Conservation (phyloP, 176 grass and related monocot genomes). For the Carex cristatella region DNA sequence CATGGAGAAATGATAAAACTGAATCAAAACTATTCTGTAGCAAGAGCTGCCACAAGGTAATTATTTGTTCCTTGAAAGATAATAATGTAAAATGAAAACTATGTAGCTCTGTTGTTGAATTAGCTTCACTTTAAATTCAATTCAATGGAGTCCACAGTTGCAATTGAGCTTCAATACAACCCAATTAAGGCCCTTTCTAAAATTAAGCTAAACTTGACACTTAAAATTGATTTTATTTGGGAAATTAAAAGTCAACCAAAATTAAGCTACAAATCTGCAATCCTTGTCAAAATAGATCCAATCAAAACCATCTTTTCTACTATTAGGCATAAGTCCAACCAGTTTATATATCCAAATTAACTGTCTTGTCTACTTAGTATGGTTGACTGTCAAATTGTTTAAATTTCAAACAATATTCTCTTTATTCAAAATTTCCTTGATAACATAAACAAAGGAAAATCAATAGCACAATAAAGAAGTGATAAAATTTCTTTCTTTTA, state of each 20-base stretch:
- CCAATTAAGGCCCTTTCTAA: not conserved
- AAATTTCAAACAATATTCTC: not conserved
- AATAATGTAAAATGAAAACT: not conserved
- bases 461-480: not conserved
- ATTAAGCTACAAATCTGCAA: not conserved
- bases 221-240: not conserved
- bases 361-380: not conserved
- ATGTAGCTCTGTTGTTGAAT: not conserved
- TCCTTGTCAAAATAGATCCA: not conserved
- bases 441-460: not conserved
- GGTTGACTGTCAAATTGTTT: not conserved
- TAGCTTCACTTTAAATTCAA: not conserved
- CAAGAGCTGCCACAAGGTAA: conserved; percentile 70
- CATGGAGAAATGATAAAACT: conserved; percentile 24
- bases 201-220: not conserved
- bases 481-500: not conserved
- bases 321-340: not conserved
- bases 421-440: not conserved
- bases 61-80: not conserved
- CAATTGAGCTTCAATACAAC: not conserved
- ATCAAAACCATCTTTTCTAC: not conserved
- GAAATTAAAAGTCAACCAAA: not conserved
- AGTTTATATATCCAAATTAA: not conserved
- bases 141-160: not conserved
- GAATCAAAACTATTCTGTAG: conserved; percentile 34